Conservation (phyloP, 305 asterid genomes). For the Withania somnifera region DNA sequence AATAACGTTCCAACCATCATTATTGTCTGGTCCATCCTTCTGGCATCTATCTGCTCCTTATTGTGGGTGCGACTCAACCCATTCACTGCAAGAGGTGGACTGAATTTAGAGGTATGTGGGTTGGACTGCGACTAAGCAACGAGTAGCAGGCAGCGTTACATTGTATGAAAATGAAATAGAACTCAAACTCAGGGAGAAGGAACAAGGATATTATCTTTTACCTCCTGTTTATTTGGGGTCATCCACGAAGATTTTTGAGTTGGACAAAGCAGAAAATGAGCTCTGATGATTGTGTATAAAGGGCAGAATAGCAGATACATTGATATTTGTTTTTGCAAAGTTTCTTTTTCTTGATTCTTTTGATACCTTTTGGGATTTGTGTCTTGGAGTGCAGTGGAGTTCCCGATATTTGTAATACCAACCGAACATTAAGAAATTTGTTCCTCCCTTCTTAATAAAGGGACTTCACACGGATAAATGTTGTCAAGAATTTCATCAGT, state of each 20-base stretch:
- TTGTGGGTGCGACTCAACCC: slow-evolving; percentile 93
- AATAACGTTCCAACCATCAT: slow-evolving; percentile 67
- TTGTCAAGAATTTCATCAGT: slow-evolving; percentile 4
- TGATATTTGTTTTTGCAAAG: slow-evolving; percentile 46
- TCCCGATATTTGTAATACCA: slow-evolving; percentile 28
- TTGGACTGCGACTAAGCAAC: slow-evolving; percentile 65
- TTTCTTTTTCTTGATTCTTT: slow-evolving; percentile 41
- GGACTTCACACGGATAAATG: slow-evolving; percentile 22
- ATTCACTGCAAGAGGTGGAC: slow-evolving; percentile 46
- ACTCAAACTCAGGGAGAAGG: slow-evolving; percentile 11
- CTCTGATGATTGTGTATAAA: slow-evolving; percentile 37
- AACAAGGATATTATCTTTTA: background rate
- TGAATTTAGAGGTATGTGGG: slow-evolving; percentile 71
- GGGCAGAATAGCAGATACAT: slow-evolving; percentile 28
- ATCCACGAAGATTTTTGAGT: background rate
- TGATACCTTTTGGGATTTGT: slow-evolving; percentile 25
- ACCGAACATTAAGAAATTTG: slow-evolving; percentile 15
- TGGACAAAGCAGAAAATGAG: background rate
- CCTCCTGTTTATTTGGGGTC: background rate
- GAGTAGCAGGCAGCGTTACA: background rate
- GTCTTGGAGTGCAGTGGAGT: slow-evolving; percentile 28
- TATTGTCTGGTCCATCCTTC: slow-evolving; percentile 85
- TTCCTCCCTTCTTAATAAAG: slow-evolving; percentile 36
- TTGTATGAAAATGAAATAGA: slow-evolving; percentile 20
- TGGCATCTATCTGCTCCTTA: slow-evolving; percentile 81